These are phyloP conservation scores for Geranium incanum DNA, from an alignment of 441 rosid genomes.

Conservation along the genomic window DNA sequence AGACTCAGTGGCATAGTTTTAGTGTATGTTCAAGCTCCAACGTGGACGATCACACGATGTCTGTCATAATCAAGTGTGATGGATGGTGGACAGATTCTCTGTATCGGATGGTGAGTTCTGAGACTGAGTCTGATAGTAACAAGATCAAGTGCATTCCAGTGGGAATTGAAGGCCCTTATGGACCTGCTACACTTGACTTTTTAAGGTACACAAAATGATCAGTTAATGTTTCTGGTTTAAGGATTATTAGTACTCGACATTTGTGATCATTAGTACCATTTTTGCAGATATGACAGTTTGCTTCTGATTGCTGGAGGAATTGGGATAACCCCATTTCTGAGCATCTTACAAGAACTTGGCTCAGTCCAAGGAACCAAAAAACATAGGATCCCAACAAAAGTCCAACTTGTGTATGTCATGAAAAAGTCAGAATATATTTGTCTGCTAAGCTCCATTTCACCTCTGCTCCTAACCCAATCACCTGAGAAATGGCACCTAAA, in stretches of 20 bases:
- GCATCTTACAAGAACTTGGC: conserved; percentile 61
- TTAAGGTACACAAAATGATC: conserved; percentile 39
- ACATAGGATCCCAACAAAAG: conserved; percentile 33
- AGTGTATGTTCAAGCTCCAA: conserved; percentile 64
- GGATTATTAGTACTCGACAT: not conserved
- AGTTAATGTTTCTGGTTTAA: not conserved
- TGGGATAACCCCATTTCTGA: conserved; percentile 73
- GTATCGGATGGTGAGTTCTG: conserved; percentile 32
- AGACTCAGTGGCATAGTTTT: conserved; percentile 76
- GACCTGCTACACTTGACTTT: conserved; percentile 55
- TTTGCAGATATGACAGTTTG: conserved; percentile 60
- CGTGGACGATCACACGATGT: conserved; percentile 39
- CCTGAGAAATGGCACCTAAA: conserved; percentile 35
- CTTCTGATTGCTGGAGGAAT: conserved; percentile 73
- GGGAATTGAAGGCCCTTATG: conserved; percentile 81
- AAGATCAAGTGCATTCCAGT: conserved; percentile 31
- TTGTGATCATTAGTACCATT: not conserved
- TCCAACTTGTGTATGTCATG: conserved; percentile 49
- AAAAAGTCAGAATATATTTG: conserved; percentile 51
- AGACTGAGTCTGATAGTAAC: conserved; percentile 21
- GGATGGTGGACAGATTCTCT: conserved; percentile 60
- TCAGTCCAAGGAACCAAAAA: conserved; percentile 29
- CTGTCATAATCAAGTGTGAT: conserved; percentile 53
- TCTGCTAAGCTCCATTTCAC: conserved; percentile 47
- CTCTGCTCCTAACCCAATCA: conserved; percentile 36